Percentiles rank a stretch among this genome's conserved stretches.
These are phyloP conservation scores for Bremia lactucae DNA, from an alignment of 352 stramenopile genomes.

Conservation along the genomic window DNA sequence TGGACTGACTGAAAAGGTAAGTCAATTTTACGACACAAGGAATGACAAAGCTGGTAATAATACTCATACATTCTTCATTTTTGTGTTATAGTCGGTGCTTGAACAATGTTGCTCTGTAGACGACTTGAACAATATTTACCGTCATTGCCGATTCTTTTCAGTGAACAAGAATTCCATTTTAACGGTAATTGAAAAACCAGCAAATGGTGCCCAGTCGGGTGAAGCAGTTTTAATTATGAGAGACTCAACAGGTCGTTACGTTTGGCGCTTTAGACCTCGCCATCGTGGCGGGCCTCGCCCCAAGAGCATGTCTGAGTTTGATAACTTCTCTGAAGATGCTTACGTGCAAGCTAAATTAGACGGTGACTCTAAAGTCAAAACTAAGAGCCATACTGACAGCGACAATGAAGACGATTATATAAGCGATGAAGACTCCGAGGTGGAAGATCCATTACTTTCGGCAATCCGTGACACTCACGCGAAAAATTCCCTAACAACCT, in stretches of 20 bases:
- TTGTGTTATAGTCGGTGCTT: slow-evolving; percentile 33
- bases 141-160: slow-evolving; percentile 70
- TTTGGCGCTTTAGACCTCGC: slow-evolving; percentile 66
- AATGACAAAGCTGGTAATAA: not conserved
- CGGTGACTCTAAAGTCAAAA: slow-evolving; percentile 18
- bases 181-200: slow-evolving; percentile 69
- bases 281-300: slow-evolving; percentile 43
- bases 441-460: slow-evolving; percentile 43
- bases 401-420: slow-evolving; percentile 27
- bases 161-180: slow-evolving; percentile 74
- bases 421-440: slow-evolving; percentile 16
- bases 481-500: slow-evolving; percentile 64
- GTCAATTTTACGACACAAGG: not conserved
- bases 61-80: slow-evolving; percentile 5
- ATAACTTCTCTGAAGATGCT: slow-evolving; percentile 39
- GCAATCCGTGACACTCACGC: slow-evolving; percentile 52
- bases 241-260: slow-evolving; percentile 65
- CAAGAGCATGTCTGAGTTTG: slow-evolving; percentile 49
- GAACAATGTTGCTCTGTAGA: slow-evolving; percentile 41
- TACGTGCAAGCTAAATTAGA: slow-evolving; percentile 4
- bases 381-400: slow-evolving; percentile 14
- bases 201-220: slow-evolving; percentile 23
- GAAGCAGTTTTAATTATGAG: slow-evolving; percentile 73
- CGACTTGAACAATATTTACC: slow-evolving; percentile 28
- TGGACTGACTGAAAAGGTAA: slow-evolving; percentile 53